Conservation (phyloP, 129 eudicot genomes). For the Helianthus tuberosus region DNA sequence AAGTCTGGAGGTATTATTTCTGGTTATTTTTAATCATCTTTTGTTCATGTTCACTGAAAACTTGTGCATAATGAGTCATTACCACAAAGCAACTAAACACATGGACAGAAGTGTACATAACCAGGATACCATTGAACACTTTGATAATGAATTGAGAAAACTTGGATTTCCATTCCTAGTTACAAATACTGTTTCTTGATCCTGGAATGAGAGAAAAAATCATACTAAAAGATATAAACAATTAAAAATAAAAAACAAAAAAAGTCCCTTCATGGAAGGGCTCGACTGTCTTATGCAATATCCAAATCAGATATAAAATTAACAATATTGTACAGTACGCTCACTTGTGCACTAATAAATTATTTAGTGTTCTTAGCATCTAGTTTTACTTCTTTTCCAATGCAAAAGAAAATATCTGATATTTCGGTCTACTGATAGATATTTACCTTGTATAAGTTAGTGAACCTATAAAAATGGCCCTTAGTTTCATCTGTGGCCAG, state of each 20-base stretch:
- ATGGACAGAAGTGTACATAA: background rate
- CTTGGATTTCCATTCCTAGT: background rate
- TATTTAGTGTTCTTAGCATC: slow-evolving; percentile 7
- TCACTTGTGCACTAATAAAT: background rate
- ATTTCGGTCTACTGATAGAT: background rate
- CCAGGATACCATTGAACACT: slow-evolving; percentile 1
- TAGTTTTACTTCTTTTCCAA: slow-evolving; percentile 11
- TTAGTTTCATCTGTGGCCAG: slow-evolving; percentile 24
- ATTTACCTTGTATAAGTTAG: slow-evolving; percentile 13
- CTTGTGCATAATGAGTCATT: background rate
- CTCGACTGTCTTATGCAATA: too few relatives aligned
- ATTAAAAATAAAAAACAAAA: too few relatives aligned
- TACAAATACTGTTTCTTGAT: slow-evolving; percentile 17
- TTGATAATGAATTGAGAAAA: too few relatives aligned
- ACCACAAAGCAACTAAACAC: too few relatives aligned
- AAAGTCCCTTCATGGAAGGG: too few relatives aligned
- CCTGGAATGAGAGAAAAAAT: background rate
- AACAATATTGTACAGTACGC: too few relatives aligned
- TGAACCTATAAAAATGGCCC: slow-evolving; percentile 30
- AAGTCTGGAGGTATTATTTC: too few relatives aligned
- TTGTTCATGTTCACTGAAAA: background rate
- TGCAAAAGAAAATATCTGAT: background rate
- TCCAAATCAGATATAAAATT: too few relatives aligned
- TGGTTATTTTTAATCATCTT: background rate
- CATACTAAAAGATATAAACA: too few relatives aligned